A percentile compares a stretch with the other conserved stretches of the same genome.
These are phyloP conservation scores for Auricularia cornea DNA, from an alignment of 768 basidiomycete species.

Conservation along the genomic window DNA sequence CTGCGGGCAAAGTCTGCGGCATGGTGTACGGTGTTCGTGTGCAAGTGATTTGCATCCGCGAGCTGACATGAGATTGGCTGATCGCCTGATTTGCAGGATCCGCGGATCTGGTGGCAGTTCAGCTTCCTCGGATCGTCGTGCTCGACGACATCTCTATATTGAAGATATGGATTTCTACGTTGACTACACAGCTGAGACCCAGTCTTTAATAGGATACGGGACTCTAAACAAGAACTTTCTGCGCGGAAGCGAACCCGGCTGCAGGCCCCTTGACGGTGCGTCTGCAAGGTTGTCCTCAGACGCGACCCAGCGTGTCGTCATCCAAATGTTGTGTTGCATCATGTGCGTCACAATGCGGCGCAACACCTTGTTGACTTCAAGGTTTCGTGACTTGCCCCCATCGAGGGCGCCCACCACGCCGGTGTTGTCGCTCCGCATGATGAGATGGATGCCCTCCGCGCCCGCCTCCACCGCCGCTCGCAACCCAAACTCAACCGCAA, in stretches of 20 bases:
- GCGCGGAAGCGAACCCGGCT: background rate
- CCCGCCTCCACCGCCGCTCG: background rate
- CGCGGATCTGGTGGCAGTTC: too few species aligned
- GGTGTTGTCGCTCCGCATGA: background rate
- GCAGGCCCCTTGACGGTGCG: background rate
- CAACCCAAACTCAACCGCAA: background rate
- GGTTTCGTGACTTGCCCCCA: background rate
- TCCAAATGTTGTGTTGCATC: background rate
- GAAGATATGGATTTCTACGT: too few species aligned
- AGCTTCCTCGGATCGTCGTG: too few species aligned
- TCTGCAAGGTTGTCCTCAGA: background rate
- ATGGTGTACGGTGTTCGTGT: background rate
- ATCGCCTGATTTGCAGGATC: background rate
- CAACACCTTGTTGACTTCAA: background rate
- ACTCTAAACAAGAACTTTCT: background rate
- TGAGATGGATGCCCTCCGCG: background rate
- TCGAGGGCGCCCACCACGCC: background rate
- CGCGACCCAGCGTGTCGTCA: background rate
- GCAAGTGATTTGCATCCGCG: background rate
- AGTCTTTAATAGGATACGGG: background rate
- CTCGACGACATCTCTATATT: background rate
- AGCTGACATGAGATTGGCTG: background rate
- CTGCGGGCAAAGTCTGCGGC: background rate
- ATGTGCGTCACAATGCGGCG: background rate
- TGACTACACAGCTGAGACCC: too few species aligned